phyloP scores from a whole-genome alignment of 371 early-diverging fungal genomes.

The Dichotomocladium elegans region DNA sequence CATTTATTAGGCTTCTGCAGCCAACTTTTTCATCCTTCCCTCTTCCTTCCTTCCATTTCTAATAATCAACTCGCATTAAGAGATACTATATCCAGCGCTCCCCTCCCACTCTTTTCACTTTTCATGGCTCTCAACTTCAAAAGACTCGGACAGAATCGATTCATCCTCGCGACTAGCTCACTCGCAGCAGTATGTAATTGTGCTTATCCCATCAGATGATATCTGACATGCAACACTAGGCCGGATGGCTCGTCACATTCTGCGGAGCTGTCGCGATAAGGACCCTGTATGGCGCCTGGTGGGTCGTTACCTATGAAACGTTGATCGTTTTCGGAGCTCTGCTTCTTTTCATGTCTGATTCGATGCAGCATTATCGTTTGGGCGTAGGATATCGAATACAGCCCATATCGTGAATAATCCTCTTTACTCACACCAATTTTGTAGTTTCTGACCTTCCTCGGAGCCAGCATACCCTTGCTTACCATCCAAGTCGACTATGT shows the following conservation, averaged over 20 bases:
- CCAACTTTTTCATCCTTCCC: background rate
- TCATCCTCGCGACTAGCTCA: constrained; percentile 22
- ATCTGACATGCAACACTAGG: constrained; percentile 13
- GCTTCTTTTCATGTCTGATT: constrained; percentile 18
- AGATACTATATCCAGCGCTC: too few species aligned
- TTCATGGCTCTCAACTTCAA: constrained; percentile 9
- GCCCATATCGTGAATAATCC: too few species aligned
- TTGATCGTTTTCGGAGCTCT: constrained; percentile 17
- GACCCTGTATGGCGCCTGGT: constrained; percentile 42
- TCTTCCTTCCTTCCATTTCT: constrained; percentile 2
- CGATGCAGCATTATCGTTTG: constrained; percentile 26
- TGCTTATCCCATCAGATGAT: background rate
- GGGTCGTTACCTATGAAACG: constrained; percentile 38
- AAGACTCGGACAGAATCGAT: constrained; percentile 22
- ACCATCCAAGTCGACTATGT: constrained; percentile 43
- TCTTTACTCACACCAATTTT: background rate
- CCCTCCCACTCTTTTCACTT: constrained; percentile 1
- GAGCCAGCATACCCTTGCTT: constrained; percentile 37
- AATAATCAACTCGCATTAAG: background rate
- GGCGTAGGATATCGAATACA: constrained; percentile 16
- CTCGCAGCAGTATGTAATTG: constrained; percentile 22
- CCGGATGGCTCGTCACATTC: constrained; percentile 32
- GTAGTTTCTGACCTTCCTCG: constrained; percentile 35
- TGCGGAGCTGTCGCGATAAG: constrained; percentile 32
- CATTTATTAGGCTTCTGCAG: background rate